These are phyloP conservation scores for Cubamyces sp. DNA, from an alignment of 768 basidiomycete species.

Conservation along the genomic window DNA sequence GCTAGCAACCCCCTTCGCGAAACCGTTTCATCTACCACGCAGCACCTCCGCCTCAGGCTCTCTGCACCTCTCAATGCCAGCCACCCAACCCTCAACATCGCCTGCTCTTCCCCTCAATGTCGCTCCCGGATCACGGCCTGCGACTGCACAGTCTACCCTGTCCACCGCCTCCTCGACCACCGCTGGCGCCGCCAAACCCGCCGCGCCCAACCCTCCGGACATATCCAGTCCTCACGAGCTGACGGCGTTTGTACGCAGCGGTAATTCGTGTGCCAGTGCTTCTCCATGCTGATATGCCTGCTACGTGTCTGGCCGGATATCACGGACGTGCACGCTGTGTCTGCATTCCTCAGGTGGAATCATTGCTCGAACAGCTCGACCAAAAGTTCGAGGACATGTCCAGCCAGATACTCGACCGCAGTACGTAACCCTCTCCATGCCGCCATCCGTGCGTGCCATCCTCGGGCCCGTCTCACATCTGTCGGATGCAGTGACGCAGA, in stretches of 20 bases:
- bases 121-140: constrained; percentile 39
- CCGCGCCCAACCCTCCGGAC: constrained; percentile 49
- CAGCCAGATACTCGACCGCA: constrained; percentile 81
- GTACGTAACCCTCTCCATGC: constrained; percentile 47
- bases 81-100: constrained; percentile 42
- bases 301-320: background rate
- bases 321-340: background rate
- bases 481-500: constrained; percentile 75
- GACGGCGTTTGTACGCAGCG: constrained; percentile 82
- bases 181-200: constrained; percentile 20
- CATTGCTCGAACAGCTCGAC: constrained; percentile 86
- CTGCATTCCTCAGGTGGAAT: constrained; percentile 71
- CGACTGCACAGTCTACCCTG: constrained; percentile 38
- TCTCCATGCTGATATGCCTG: constrained; percentile 2
- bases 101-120: constrained; percentile 73
- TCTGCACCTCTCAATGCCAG: constrained; percentile 6
- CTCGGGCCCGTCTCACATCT: constrained; percentile 17
- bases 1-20: background rate
- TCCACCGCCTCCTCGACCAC: constrained; percentile 35
- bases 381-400: constrained; percentile 94
- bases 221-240: constrained; percentile 94
- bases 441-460: constrained; percentile 5
- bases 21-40: background rate
- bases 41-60: too few species aligned
- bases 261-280: constrained; percentile 4